Evolutionary conservation across 2,329 filamentous ascomycete species (phyloP).

Genomic region (Daldinia sp.): DNA sequence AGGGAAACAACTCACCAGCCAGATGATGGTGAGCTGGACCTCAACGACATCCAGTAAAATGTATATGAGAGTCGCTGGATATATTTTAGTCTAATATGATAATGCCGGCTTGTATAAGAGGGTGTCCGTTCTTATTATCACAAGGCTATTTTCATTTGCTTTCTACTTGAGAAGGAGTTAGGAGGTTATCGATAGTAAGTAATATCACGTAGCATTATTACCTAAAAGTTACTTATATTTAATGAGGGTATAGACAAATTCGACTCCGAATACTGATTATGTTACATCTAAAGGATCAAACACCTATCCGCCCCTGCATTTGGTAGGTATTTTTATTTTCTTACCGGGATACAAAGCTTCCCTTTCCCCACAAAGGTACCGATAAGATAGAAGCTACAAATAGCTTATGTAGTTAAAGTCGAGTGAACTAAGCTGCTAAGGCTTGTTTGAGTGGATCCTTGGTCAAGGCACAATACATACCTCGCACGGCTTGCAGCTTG

Average conservation of each 20-base stretch:
- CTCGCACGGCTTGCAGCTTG: constrained; percentile 34
- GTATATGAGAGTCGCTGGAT: background rate
- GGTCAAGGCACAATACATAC: constrained; percentile 25
- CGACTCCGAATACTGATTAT: background rate
- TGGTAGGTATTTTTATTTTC: constrained; percentile 14
- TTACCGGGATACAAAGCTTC: constrained; percentile 13
- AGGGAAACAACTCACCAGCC: constrained; percentile 28
- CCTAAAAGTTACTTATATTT: background rate
- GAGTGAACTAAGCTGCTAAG: constrained; percentile 20
- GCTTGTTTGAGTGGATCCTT: constrained; percentile 23
- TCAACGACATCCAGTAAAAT: constrained; percentile 25
- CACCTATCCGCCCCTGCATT: constrained; percentile 21
- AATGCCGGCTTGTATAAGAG: background rate
- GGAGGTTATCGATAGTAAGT: background rate
- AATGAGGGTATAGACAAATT: background rate
- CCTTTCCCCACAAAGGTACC: constrained; percentile 36
- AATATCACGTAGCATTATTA: background rate
- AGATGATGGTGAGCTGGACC: constrained; percentile 33
- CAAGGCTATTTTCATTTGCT: background rate
- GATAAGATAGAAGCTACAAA: constrained; percentile 42
- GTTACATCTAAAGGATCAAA: background rate
- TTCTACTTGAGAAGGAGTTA: background rate
- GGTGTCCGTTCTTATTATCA: background rate
- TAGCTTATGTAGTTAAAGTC: background rate
- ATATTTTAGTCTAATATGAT: background rate